Evolutionary conservation across 805 yeast genomes (phyloP).

Genomic region (Candida gorgasii): DNA sequence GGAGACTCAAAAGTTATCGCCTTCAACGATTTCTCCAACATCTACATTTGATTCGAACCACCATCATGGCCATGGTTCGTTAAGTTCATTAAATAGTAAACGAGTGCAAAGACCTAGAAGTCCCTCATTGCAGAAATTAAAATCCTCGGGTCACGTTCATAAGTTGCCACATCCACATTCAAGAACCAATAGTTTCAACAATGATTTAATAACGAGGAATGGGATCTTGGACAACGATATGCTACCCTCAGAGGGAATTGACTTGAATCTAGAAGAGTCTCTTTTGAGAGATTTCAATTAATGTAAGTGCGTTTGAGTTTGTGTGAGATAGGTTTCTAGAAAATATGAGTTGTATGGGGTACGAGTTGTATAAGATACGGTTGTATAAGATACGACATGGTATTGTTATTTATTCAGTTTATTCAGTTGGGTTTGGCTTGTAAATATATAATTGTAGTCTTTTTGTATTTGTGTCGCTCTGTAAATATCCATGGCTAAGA

Average conservation of each 20-base stretch:
- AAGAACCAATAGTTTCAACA: slow-evolving; percentile 9
- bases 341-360: no score
- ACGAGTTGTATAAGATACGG: background rate
- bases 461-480: background rate
- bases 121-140: slow-evolving; percentile 19
- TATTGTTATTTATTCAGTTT: no score
- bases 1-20: slow-evolving; percentile 29
- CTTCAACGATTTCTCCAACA: slow-evolving; percentile 15
- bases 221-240: slow-evolving; percentile 10
- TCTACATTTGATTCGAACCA: slow-evolving; percentile 10
- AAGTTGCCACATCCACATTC: slow-evolving; percentile 18
- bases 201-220: slow-evolving; percentile 9
- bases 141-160: slow-evolving; percentile 21
- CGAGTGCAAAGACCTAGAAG: slow-evolving; percentile 14
- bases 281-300: slow-evolving; percentile 4
- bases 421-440: slow-evolving; percentile 5
- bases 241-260: slow-evolving; percentile 14
- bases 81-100: slow-evolving; percentile 1
- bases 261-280: slow-evolving; percentile 10
- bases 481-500: background rate
- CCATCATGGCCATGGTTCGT: background rate
- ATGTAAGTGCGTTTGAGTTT: no score
- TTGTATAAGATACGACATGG: no score
- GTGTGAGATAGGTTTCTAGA: no score
- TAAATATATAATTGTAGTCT: background rate